Evolutionary conservation across 139 green algal species (phyloP).

Genomic region (Prasinococcaceae sp.): DNA sequence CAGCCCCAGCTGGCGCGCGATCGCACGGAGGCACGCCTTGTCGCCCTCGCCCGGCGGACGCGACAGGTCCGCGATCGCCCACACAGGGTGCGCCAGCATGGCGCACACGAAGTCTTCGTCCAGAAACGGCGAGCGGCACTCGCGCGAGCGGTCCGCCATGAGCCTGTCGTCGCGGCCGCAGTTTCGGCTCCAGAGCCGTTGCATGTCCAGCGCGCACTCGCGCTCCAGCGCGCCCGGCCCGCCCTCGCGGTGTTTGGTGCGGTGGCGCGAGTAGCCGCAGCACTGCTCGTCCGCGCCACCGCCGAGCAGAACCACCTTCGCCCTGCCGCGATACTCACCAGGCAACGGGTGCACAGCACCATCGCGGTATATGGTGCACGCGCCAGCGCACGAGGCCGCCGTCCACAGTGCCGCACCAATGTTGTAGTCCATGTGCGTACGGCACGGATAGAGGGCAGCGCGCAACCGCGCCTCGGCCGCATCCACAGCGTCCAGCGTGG

Average conservation of each 20-base stretch:
- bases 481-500: slow-evolving; percentile 50
- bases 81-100: slow-evolving; percentile 27
- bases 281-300: slow-evolving; percentile 89
- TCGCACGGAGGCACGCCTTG: slow-evolving; percentile 65
- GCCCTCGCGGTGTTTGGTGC: slow-evolving; percentile 41
- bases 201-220: slow-evolving; percentile 71
- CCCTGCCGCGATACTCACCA: slow-evolving; percentile 30
- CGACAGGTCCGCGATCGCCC: slow-evolving; percentile 10
- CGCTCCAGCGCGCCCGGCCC: slow-evolving; percentile 28
- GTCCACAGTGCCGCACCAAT: slow-evolving; percentile 75
- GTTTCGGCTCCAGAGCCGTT: slow-evolving; percentile 75
- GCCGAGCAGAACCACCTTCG: slow-evolving; percentile 68
- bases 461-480: slow-evolving; percentile 33
- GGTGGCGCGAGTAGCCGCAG: slow-evolving; percentile 79
- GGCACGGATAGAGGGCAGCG: slow-evolving; percentile 53
- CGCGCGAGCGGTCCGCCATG: slow-evolving; percentile 57
- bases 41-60: slow-evolving; percentile 47
- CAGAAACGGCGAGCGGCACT: slow-evolving; percentile 77
- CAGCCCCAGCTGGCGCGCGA: slow-evolving; percentile 44
- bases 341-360: background rate
- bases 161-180: slow-evolving; percentile 81
- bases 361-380: background rate
- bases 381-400: slow-evolving; percentile 19
- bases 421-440: slow-evolving; percentile 80
- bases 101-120: slow-evolving; percentile 61